Evolutionary conservation across 176 grass and related monocot species (phyloP).

Genomic region (Echinochloa phyllopogon): DNA sequence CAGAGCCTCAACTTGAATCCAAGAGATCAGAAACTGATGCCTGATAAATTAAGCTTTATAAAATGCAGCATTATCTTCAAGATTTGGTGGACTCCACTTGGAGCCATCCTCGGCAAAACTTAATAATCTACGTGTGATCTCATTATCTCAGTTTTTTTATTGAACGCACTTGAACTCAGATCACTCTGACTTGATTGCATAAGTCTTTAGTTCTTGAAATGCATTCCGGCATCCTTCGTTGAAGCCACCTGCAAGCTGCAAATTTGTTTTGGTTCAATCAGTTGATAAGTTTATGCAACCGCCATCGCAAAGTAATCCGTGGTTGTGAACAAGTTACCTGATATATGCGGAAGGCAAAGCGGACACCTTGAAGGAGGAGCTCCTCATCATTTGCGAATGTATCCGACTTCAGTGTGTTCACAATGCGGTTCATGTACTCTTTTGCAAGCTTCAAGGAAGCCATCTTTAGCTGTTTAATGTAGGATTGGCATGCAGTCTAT

Average conservation of each 20-base stretch:
- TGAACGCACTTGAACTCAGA: not conserved
- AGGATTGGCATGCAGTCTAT: constrained; percentile 40
- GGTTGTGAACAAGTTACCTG: constrained; percentile 58
- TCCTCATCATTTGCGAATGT: constrained; percentile 88
- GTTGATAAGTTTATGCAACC: constrained; percentile 32
- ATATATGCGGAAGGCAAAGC: constrained; percentile 93
- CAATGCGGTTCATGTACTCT: constrained; percentile 85
- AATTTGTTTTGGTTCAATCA: constrained; percentile 34
- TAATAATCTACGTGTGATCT: constrained; percentile 36
- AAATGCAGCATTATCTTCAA: constrained; percentile 35
- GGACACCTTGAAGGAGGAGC: constrained; percentile 72
- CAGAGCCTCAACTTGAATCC: constrained; percentile 32
- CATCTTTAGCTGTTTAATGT: constrained; percentile 73
- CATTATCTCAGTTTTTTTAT: constrained; percentile 37
- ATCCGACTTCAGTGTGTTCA: constrained; percentile 67
- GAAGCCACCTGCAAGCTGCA: constrained; percentile 86
- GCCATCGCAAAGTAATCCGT: constrained; percentile 29
- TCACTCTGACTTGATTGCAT: constrained; percentile 69
- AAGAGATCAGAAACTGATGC: constrained; percentile 39
- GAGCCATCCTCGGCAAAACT: constrained; percentile 52
- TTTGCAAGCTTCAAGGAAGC: constrained; percentile 90
- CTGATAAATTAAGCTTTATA: constrained; percentile 49
- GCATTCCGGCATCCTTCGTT: constrained; percentile 74
- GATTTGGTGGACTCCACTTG: constrained; percentile 26
- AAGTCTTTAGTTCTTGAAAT: constrained; percentile 85